Evolutionary conservation across 164 flowering plant species (phyloP).

Genomic region (Dillenia suffruticosa): DNA sequence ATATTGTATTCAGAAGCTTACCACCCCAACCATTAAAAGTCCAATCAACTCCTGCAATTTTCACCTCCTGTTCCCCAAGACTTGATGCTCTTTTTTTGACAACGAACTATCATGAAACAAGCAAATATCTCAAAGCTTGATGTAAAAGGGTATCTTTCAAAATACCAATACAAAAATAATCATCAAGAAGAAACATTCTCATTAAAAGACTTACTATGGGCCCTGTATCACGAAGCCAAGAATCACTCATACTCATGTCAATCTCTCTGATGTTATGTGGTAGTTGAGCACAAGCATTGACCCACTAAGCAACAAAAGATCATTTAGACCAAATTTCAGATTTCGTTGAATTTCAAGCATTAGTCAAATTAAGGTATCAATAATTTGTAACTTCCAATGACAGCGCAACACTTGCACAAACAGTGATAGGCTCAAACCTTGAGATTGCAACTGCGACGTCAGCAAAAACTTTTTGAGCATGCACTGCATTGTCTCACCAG

Average conservation of each 20-base stretch:
- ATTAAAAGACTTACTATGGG: constrained; percentile 71
- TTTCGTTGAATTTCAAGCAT: background rate
- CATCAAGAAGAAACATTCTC: too few relatives aligned
- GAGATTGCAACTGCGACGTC: constrained; percentile 77
- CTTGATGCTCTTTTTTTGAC: constrained; percentile 28
- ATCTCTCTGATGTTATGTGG: constrained; percentile 68
- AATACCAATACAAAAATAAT: background rate
- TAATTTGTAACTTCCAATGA: constrained; percentile 11
- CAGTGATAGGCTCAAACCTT: constrained; percentile 82
- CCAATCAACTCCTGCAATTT: constrained; percentile 93
- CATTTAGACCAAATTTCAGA: background rate
- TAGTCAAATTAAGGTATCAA: too few relatives aligned
- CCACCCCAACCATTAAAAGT: constrained; percentile 94
- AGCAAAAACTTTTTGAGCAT: constrained; percentile 59
- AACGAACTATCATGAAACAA: constrained; percentile 51
- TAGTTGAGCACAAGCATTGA: constrained; percentile 59
- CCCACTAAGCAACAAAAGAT: constrained; percentile 49
- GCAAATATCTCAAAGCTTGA: constrained; percentile 6
- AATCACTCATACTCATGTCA: constrained; percentile 89
- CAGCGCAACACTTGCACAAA: constrained; percentile 83
- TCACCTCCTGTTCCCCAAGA: constrained; percentile 17
- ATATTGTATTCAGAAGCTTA: constrained; percentile 18
- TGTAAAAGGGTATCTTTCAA: background rate
- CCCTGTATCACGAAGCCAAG: constrained; percentile 93
- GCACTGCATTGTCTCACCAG: constrained; percentile 73